Evolutionary conservation across 768 basidiomycete genomes (phyloP), one percentile per base, ranked within the genome.

Genomic region (Pholiota conissans): DNA sequence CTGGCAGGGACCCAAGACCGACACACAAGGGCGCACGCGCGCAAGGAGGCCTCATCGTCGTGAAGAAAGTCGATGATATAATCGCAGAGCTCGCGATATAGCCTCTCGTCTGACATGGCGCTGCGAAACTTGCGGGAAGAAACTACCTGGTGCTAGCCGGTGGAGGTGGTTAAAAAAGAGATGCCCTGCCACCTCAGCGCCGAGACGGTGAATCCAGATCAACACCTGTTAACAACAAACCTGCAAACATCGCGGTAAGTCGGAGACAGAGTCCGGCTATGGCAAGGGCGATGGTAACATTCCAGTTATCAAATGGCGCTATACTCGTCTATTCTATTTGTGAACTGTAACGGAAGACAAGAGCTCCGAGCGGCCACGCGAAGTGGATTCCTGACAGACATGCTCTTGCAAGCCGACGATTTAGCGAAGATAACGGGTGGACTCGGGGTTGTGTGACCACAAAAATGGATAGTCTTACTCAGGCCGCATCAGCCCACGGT

Each of bases 61-160:
- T 68, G 66, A 14, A 73, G 53, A 52, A 69, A 70, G 28, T 66
- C 68, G 53, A 72, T 67, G 37, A 72, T 68, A 52, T 65, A 57
- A 52, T 66, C 67, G 50, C 65, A 62, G 45, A 71, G 62, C 46
- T 71, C 70, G 49, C 56, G 53, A 45, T 49, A 60, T 24, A 66
- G 58, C 37, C 35, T 59, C 22, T 66, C 63, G 52, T 51, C 29
- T 37, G 47, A 28, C 59, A 60, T 60, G 10, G 32, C 34, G 35
- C 9, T 42, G 42, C 28, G 40, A 32, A 29, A 26, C 53, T 24
- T 18, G 51, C 13, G 35, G 57, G 55, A 9, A 34, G 37, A 20
- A 37, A n/a, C 45, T 28, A 24, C 9, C 26, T 52, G 20, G 22
- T 16, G 18, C 34, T 37, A 30, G 28, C 35, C 16, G 40, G 49